These are phyloP conservation scores for Sclerotinia borealis DNA, from an alignment of 2,329 filamentous ascomycete genomes.

Conservation along the genomic window DNA sequence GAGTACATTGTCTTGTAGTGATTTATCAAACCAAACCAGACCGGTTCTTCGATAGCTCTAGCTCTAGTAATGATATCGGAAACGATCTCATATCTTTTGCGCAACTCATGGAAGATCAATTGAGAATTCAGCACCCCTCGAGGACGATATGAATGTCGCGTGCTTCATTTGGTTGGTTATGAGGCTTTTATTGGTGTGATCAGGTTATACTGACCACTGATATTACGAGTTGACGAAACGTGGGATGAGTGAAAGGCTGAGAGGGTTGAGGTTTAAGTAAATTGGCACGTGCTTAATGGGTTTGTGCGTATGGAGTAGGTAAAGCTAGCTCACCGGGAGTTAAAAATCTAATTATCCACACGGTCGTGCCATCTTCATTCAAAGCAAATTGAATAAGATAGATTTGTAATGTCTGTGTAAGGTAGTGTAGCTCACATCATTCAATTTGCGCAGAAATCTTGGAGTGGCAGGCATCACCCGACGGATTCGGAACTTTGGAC, in stretches of 20 bases:
- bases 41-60: not conserved
- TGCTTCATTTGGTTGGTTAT: constrained; percentile 14
- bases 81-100: not conserved
- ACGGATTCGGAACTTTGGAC: not conserved
- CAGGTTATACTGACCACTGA: not conserved
- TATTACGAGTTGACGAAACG: constrained; percentile 1
- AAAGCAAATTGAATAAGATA: too few species aligned
- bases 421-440: too few species aligned
- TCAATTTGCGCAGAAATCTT: too few species aligned
- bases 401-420: too few species aligned
- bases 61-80: not conserved
- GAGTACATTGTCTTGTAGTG: too few species aligned
- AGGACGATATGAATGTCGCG: constrained; percentile 7
- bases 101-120: constrained; percentile 3
- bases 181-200: not conserved
- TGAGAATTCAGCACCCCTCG: not conserved
- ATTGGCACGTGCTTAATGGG: not conserved
- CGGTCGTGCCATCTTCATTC: too few species aligned
- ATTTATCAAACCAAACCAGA: too few species aligned
- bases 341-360: not conserved
- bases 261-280: not conserved
- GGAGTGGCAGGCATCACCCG: not conserved
- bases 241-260: not conserved
- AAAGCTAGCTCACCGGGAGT: not conserved
- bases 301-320: not conserved